A percentile compares a stretch with the other conserved stretches of the same genome.
phyloP scores from a whole-genome alignment of 73 alveolate species.

The Paramecium primaurelia region DNA sequence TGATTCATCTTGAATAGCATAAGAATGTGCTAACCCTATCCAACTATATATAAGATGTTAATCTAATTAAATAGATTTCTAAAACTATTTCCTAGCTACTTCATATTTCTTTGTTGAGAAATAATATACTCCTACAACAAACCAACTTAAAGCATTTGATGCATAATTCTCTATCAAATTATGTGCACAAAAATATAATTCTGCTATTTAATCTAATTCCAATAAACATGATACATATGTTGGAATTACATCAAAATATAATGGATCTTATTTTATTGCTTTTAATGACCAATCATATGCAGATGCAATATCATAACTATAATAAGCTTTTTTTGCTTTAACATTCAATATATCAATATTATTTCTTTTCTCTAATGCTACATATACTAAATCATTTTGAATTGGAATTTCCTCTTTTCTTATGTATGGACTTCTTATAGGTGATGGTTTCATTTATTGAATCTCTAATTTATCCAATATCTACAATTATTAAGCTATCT shows the following conservation, averaged over 20 bases:
- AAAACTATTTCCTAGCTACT: slow-evolving; percentile 90
- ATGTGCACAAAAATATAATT: slow-evolving; percentile 93
- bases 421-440: background rate
- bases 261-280: slow-evolving; percentile 88
- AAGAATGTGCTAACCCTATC: slow-evolving; percentile 97
- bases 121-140: slow-evolving; percentile 96
- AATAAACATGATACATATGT: slow-evolving; percentile 90
- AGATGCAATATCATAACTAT: slow-evolving; percentile 85
- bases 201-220: slow-evolving; percentile 91
- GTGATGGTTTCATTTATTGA: background rate
- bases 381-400: slow-evolving; percentile 62
- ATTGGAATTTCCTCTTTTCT: slow-evolving; percentile 57
- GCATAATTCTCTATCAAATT: slow-evolving; percentile 90
- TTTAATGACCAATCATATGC: slow-evolving; percentile 87
- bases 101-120: slow-evolving; percentile 94
- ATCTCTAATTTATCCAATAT: slow-evolving; percentile 40
- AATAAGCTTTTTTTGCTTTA: slow-evolving; percentile 89
- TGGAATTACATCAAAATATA: slow-evolving; percentile 90
- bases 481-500: background rate
- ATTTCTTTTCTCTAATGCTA: slow-evolving; percentile 71
- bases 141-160: slow-evolving; percentile 94
- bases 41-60: slow-evolving; percentile 95
- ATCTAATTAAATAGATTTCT: slow-evolving; percentile 91
- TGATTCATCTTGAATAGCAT: slow-evolving; percentile 97
- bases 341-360: slow-evolving; percentile 83